These are phyloP conservation scores for Mucor velutinosus DNA, from an alignment of 371 early-diverging fungal species.

Conservation along the genomic window DNA sequence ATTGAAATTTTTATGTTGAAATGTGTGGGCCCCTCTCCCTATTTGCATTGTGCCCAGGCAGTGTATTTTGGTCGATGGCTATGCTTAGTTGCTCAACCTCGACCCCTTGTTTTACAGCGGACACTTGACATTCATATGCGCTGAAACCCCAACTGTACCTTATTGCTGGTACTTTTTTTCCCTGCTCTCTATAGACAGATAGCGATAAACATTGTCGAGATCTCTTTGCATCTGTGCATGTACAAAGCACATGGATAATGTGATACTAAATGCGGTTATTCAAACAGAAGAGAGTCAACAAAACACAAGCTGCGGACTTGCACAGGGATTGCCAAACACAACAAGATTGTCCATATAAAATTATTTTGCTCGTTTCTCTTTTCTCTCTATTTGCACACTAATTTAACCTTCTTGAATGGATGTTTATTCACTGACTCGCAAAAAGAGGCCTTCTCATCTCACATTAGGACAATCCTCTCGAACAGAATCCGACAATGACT, in stretches of 20 bases:
- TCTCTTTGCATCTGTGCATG: background rate
- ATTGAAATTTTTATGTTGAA: background rate
- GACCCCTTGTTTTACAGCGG: too few relatives aligned
- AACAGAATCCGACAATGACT: constrained; percentile 28
- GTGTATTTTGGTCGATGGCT: too few relatives aligned
- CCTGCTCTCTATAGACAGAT: too few relatives aligned
- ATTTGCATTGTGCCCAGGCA: background rate
- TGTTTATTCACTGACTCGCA: constrained; percentile 61
- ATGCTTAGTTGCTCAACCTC: too few relatives aligned
- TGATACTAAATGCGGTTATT: background rate
- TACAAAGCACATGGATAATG: background rate
- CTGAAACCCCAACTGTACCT: too few relatives aligned
- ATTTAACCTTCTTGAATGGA: constrained; percentile 44
- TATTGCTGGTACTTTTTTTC: too few relatives aligned
- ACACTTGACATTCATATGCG: too few relatives aligned
- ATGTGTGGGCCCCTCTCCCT: background rate
- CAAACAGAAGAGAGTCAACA: constrained; percentile 1
- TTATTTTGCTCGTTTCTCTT: constrained; percentile 3
- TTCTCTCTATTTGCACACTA: background rate
- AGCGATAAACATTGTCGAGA: too few relatives aligned
- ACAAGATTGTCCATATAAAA: background rate
- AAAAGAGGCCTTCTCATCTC: constrained; percentile 61
- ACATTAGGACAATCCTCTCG: constrained; percentile 47
- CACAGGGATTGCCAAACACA: background rate
- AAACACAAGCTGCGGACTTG: constrained; percentile 6